Percentiles rank a stretch among this genome's conserved stretches.
phyloP scores from a whole-genome alignment of 306 rosid species.

The Sophora flavescens region DNA sequence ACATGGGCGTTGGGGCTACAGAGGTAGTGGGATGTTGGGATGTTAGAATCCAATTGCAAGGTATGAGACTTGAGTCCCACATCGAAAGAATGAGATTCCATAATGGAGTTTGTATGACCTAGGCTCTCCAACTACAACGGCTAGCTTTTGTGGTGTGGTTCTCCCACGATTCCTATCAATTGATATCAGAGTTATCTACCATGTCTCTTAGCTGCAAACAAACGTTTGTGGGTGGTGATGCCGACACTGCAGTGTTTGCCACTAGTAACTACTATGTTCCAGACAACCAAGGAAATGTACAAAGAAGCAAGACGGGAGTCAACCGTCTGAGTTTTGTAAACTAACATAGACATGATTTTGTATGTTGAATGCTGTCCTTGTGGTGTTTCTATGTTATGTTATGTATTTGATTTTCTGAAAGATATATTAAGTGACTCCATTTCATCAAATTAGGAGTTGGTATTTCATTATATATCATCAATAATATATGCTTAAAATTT shows the following conservation, averaged over 20 bases:
- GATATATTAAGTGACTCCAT: conserved; percentile 11
- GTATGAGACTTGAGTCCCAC: too few relatives aligned
- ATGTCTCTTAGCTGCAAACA: too few relatives aligned
- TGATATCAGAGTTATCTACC: too few relatives aligned
- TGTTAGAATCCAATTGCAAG: too few relatives aligned
- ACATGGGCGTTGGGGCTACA: too few relatives aligned
- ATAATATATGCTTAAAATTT: background rate
- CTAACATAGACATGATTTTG: background rate
- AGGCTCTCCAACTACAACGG: too few relatives aligned
- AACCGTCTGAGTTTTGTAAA: background rate
- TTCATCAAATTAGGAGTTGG: background rate
- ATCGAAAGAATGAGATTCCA: too few relatives aligned
- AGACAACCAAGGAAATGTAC: background rate
- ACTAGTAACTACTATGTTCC: background rate
- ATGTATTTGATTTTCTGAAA: conserved; percentile 20
- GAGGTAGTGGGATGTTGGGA: too few relatives aligned
- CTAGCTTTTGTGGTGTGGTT: too few relatives aligned
- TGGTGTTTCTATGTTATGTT: conserved; percentile 23
- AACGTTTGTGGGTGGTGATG: too few relatives aligned
- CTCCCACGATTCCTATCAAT: too few relatives aligned
- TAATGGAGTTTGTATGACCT: too few relatives aligned
- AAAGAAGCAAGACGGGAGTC: conserved; percentile 13
- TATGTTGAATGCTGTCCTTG: conserved; percentile 2
- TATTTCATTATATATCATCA: background rate
- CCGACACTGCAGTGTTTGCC: background rate